phyloP scores from a whole-genome alignment of 2,329 filamentous ascomycete species.

The Xylaria multiplex region DNA sequence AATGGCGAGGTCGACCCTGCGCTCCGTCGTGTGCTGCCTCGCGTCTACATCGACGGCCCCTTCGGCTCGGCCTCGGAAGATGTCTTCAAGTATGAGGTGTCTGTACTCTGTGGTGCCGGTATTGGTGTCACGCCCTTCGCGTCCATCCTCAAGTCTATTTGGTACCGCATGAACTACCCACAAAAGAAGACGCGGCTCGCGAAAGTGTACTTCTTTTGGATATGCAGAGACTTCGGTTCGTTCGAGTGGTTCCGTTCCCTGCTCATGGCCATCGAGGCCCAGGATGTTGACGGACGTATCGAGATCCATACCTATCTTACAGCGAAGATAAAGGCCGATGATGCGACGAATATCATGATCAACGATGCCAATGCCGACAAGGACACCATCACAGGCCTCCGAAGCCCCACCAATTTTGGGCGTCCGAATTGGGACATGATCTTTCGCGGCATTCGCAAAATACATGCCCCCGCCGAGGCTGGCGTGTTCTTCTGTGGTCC shows the following conservation, averaged over 20 bases:
- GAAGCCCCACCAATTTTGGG: slow-evolving; percentile 86
- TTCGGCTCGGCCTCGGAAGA: slow-evolving; percentile 89
- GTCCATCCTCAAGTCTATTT: slow-evolving; percentile 89
- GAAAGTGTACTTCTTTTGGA: slow-evolving; percentile 95
- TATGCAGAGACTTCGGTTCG: slow-evolving; percentile 86
- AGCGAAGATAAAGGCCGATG: slow-evolving; percentile 85
- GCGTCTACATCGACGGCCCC: slow-evolving; percentile 84
- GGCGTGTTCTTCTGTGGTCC: slow-evolving; percentile 89
- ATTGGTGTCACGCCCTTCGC: slow-evolving; percentile 90
- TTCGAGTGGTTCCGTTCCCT: slow-evolving; percentile 92
- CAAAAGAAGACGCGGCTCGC: slow-evolving; percentile 80
- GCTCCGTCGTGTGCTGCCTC: slow-evolving; percentile 77
- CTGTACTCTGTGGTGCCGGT: slow-evolving; percentile 81
- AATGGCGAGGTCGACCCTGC: slow-evolving; percentile 72
- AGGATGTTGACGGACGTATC: slow-evolving; percentile 84
- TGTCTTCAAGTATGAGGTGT: slow-evolving; percentile 87
- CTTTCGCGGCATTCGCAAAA: slow-evolving; percentile 82
- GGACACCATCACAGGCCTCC: slow-evolving; percentile 84
- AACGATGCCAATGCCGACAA: slow-evolving; percentile 86
- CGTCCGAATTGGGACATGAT: slow-evolving; percentile 92
- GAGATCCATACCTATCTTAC: slow-evolving; percentile 92
- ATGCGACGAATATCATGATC: slow-evolving; percentile 92
- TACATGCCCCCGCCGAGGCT: slow-evolving; percentile 76
- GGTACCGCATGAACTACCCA: slow-evolving; percentile 92
- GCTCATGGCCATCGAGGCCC: slow-evolving; percentile 84